These are phyloP conservation scores for Sugiyamaella marilandica DNA, from an alignment of 805 yeast species.

Conservation along the genomic window DNA sequence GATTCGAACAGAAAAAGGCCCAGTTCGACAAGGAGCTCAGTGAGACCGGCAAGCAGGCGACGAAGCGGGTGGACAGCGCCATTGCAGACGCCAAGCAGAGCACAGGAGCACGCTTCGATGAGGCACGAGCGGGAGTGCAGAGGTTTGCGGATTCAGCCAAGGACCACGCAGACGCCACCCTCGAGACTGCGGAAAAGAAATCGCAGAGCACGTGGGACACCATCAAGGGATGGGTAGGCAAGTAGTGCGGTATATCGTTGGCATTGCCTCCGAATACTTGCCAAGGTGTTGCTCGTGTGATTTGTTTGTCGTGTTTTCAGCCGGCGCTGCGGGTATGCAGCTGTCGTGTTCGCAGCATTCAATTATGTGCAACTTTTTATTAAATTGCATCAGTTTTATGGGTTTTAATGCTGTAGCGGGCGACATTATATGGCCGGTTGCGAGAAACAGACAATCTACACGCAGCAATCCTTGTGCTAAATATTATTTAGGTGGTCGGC, in stretches of 20 bases:
- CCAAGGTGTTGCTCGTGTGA: not conserved
- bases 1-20: not conserved
- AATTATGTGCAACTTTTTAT: too few relatives aligned
- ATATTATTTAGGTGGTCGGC: too few relatives aligned
- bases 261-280: not conserved
- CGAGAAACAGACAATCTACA: too few relatives aligned
- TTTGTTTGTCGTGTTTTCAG: too few relatives aligned
- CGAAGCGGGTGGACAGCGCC: conserved; percentile 6
- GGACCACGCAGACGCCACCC: conserved; percentile 8
- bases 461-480: too few relatives aligned
- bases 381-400: too few relatives aligned
- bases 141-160: not conserved
- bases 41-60: not conserved
- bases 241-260: not conserved
- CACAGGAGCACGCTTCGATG: conserved; percentile 6
- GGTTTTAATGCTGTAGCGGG: too few relatives aligned
- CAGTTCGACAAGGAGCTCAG: not conserved
- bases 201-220: conserved; percentile 5
- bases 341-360: too few relatives aligned
- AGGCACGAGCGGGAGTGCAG: conserved; percentile 9
- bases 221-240: conserved; percentile 8
- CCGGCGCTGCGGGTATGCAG: too few relatives aligned
- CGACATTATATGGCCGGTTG: too few relatives aligned
- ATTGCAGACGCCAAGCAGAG: conserved; percentile 8
- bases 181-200: conserved; percentile 1